Evolutionary conservation across 179 eudicot species (phyloP).

Genomic region (Beta corolliflora): DNA sequence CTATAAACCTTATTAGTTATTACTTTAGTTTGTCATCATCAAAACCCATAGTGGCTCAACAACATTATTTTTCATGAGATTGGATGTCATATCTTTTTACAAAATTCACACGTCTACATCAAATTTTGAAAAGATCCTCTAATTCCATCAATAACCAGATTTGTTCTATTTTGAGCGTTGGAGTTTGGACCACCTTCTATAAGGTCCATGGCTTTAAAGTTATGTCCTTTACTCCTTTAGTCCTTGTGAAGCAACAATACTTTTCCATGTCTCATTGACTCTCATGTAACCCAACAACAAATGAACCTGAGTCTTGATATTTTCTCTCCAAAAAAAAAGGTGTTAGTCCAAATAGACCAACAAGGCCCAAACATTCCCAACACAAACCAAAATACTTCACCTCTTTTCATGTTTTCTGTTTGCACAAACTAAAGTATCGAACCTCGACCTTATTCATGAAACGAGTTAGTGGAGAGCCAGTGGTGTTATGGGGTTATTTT

Average conservation of each 20-base stretch:
- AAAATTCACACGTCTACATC: not conserved
- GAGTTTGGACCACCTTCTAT: conserved; percentile 10
- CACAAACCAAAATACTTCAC: not conserved
- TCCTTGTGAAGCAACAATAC: not conserved
- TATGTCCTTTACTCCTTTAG: not conserved
- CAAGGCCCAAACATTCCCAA: not conserved
- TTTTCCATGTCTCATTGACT: not conserved
- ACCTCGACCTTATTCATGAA: conserved; percentile 20
- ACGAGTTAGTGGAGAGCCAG: not conserved
- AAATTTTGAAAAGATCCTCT: not conserved
- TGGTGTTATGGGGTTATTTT: too few relatives aligned
- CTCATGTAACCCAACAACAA: conserved; percentile 1
- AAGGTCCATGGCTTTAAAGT: not conserved
- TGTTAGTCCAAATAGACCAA: not conserved
- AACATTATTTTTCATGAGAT: not conserved
- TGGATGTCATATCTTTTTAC: not conserved
- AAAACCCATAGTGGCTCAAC: too few relatives aligned
- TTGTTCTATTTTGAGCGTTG: not conserved
- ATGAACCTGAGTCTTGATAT: not conserved
- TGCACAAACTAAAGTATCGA: not conserved
- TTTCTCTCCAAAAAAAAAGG: not conserved
- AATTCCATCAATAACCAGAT: not conserved
- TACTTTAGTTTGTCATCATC: too few relatives aligned
- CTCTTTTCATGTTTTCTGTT: too few relatives aligned
- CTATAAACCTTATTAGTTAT: too few relatives aligned